These are phyloP conservation scores for Coleophoma crateriformis DNA, from an alignment of 2,329 filamentous ascomycete species.

Conservation along the genomic window DNA sequence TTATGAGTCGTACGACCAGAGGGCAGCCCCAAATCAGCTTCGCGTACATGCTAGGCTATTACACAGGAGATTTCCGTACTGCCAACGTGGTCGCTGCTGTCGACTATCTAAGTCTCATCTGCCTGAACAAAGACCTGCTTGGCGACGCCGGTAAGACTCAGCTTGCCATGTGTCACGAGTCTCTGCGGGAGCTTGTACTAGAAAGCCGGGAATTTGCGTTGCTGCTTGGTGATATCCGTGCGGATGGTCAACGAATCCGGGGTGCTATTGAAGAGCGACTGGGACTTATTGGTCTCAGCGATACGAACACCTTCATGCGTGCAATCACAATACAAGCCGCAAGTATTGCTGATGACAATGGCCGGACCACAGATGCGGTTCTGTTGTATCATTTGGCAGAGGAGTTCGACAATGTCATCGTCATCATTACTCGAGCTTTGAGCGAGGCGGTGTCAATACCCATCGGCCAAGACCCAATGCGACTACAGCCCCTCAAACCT, in stretches of 20 bases:
- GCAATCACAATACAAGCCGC: conserved; percentile 93
- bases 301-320: conserved; percentile 79
- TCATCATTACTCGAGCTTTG: conserved; percentile 82
- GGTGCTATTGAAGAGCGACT: conserved; percentile 86
- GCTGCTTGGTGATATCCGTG: conserved; percentile 83
- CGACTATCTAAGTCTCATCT: conserved; percentile 89
- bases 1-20: conserved; percentile 60
- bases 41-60: conserved; percentile 86
- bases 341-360: conserved; percentile 88
- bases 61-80: conserved; percentile 92
- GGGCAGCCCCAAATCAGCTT: conserved; percentile 85
- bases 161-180: conserved; percentile 81
- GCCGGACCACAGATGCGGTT: conserved; percentile 87
- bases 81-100: conserved; percentile 85
- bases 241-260: conserved; percentile 77
- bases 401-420: conserved; percentile 91
- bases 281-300: conserved; percentile 70
- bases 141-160: conserved; percentile 72
- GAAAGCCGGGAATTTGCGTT: conserved; percentile 95
- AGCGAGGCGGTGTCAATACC: conserved; percentile 86
- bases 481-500: conserved; percentile 50
- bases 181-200: conserved; percentile 87
- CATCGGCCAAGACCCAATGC: conserved; percentile 74
- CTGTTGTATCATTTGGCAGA: conserved; percentile 90
- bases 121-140: conserved; percentile 78